phyloP scores from a whole-genome alignment of 768 basidiomycete genomes.

The Rhodotorula toruloides region DNA sequence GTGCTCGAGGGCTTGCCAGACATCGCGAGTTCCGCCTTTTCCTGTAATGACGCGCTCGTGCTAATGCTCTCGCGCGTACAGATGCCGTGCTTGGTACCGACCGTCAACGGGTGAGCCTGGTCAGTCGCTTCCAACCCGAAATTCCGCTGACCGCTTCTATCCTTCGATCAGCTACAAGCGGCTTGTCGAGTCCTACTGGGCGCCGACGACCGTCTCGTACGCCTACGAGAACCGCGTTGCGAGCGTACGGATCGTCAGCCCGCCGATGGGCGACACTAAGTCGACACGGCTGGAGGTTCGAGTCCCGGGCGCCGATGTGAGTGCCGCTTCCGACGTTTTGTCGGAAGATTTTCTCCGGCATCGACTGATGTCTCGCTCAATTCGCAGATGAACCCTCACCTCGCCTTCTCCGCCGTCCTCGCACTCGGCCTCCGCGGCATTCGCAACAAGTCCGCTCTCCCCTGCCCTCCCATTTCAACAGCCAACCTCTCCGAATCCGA shows the following conservation, averaged over 20 bases:
- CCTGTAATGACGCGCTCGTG: neutral
- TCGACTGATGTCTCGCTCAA: neutral
- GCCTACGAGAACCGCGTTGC: constrained; percentile 93
- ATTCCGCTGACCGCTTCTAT: constrained; percentile 64
- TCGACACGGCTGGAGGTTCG: constrained; percentile 82
- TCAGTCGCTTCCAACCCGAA: neutral
- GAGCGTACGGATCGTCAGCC: constrained; percentile 84
- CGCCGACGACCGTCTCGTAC: constrained; percentile 53
- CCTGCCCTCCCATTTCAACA: constrained; percentile 60
- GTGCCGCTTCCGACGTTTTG: neutral
- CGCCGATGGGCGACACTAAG: constrained; percentile 71
- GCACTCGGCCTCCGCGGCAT: constrained; percentile 82
- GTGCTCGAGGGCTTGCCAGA: constrained; percentile 82
- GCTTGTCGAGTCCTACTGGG: constrained; percentile 57
- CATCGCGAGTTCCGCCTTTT: constrained; percentile 53
- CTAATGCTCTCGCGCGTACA: constrained; percentile 48
- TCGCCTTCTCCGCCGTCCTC: constrained; percentile 80
- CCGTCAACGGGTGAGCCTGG: constrained; percentile 39
- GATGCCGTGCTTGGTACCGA: constrained; percentile 56
- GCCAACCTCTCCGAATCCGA: neutral
- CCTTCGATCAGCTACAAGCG: constrained; percentile 95
- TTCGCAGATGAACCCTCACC: constrained; percentile 69
- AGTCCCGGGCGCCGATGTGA: constrained; percentile 15
- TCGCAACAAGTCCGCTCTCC: constrained; percentile 63
- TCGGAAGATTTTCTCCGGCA: neutral